Base-by-base conservation (phyloP, 139 green algal genomes). In the Coccomyxa sp. region DNA sequence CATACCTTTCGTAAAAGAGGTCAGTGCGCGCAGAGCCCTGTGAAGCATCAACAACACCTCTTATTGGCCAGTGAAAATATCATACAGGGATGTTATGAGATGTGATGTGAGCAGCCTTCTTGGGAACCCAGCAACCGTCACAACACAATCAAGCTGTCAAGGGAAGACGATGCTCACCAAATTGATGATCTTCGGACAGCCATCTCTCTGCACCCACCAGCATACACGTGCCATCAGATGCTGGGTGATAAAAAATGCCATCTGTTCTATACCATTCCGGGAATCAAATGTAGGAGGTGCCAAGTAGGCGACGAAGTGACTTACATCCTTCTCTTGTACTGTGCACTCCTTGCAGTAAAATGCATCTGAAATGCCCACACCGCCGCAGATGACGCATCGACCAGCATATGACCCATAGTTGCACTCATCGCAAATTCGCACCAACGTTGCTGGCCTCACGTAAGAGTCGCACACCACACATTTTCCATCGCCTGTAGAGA, bases 291-390 rank as follows among this genome's bases (percentile, higher is more conserved):
- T 51, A 51, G 38, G 7, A 51, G 3, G 7, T 51, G 18, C 18
- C 63, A 71, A 71, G 63, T 9, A 71, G 63, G 1, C 9, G 63
- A 71, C 21, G 63, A 57, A 32, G 27, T 58, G 21, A 7, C 90
- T 87, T 82, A 96, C 93, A 84, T 99, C 97, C 79, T 99, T 99
- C 87, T 99, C 97, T 80, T 95, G 92, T 71, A 97, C 86, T 27
- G 95, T 98, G 92, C 97, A 99, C 88, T 99, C 97, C 89, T 98
- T 98, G 94, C 97, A 99, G 87, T 99, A 99, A 91, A 99, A 99
- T 0, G 97, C 97, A 85, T 99, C 97, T 27, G 94, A 95, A 0
- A 99, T 94, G 57, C 97, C 97, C 23, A 93, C 89, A 57, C 95
- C 95, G 66, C 96, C 95, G 83, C 96, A 99, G 67, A 99, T 98